Conservation (phyloP, 1,139 yeast species). For the Taphrina flavorubra region DNA sequence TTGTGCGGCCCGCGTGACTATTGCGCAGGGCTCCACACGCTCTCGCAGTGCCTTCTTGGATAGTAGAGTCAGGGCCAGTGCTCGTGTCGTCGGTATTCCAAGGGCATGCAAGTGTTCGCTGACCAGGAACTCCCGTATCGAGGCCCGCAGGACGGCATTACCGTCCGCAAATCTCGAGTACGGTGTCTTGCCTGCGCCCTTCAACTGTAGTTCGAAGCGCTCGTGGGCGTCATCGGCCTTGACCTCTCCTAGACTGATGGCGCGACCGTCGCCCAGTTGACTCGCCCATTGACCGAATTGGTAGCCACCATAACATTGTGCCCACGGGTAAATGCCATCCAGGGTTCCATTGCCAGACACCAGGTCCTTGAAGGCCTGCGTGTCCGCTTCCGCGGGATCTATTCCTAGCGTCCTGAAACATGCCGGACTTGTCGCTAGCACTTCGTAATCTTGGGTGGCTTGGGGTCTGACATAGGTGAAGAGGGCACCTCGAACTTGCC, state of each 20-base stretch:
- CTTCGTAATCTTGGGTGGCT: conserved; percentile 59
- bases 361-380: conserved; percentile 60
- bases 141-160: conserved; percentile 85
- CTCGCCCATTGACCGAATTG: conserved; percentile 98
- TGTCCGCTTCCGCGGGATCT: conserved; percentile 53
- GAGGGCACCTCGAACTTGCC: conserved; percentile 68
- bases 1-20: conserved; percentile 82
- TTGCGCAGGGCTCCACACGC: conserved; percentile 75
- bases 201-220: conserved; percentile 73
- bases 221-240: conserved; percentile 54
- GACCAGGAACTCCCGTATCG: conserved; percentile 83
- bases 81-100: conserved; percentile 87
- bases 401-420: conserved; percentile 71
- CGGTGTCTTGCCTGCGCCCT: conserved; percentile 89
- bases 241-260: conserved; percentile 76
- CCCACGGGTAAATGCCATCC: conserved; percentile 69
- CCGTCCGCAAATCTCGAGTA: conserved; percentile 96
- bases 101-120: conserved; percentile 81
- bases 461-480: conserved; percentile 76
- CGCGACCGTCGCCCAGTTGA: conserved; percentile 95
- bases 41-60: conserved; percentile 84
- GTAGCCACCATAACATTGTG: conserved; percentile 93
- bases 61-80: conserved; percentile 70
- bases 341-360: conserved; percentile 66
- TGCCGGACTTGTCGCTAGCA: conserved; percentile 63